phyloP scores from a whole-genome alignment of 345 rosid species.

The Eucalyptus melliodora region DNA sequence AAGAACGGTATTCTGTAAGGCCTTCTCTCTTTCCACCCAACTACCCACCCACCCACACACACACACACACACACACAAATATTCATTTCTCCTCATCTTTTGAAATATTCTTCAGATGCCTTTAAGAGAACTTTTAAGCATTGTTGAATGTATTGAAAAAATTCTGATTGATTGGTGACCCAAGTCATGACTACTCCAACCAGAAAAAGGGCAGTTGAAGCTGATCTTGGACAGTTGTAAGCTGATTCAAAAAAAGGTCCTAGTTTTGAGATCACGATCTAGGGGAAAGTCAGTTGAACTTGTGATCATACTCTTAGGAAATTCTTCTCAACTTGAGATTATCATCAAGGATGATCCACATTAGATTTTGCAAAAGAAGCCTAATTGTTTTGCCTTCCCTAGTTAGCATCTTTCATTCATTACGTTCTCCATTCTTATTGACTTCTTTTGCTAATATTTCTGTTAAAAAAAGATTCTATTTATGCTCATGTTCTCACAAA shows the following conservation, averaged over 20 bases:
- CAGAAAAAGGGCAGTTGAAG: no score
- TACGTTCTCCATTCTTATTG: not conserved
- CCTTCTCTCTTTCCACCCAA: not conserved
- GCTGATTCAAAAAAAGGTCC: no score
- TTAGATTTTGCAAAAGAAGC: no score
- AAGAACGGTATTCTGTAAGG: conserved; percentile 62
- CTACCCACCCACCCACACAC: accelerated
- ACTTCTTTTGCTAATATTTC: not conserved
- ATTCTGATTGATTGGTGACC: no score
- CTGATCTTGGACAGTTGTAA: no score
- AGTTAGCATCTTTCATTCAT: not conserved
- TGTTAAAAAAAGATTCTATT: not conserved
- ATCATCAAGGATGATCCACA: not conserved
- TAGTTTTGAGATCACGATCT: no score
- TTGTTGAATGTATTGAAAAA: no score
- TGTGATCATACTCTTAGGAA: no score
- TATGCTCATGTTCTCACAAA: not conserved
- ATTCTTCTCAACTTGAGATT: not conserved
- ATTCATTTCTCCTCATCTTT: not conserved
- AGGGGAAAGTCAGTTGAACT: not conserved
- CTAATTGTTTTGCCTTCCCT: not conserved
- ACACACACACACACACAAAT: no score
- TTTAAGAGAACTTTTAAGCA: no score
- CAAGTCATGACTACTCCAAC: no score
- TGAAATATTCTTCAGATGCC: not conserved